Conservation (phyloP, 495 filamentous ascomycete species). For the Apodospora peruviana region DNA sequence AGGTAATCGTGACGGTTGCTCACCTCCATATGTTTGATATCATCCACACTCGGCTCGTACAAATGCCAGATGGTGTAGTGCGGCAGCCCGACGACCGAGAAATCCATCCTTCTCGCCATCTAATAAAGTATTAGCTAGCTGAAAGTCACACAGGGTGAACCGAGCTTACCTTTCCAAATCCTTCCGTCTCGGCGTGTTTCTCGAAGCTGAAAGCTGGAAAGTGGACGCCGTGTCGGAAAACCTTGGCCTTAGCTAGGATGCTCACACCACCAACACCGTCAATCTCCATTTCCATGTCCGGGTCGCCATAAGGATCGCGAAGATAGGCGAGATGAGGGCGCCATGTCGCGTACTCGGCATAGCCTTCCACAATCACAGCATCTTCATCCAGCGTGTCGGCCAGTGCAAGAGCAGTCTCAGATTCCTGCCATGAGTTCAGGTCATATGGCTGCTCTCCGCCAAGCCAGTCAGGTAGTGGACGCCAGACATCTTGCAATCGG, state of each 20-base stretch:
- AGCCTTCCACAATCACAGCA: conserved; percentile 98
- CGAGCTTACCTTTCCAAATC: conserved; percentile 86
- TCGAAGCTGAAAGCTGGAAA: conserved; percentile 99
- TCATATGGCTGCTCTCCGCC: conserved; percentile 99
- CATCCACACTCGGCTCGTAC: conserved; percentile 96
- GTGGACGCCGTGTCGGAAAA: conserved; percentile 91
- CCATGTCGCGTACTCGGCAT: conserved; percentile 99
- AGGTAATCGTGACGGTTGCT: conserved; percentile 12
- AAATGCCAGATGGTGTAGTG: conserved; percentile 99
- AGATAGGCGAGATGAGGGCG: conserved; percentile 95
- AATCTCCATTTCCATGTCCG: conserved; percentile 99
- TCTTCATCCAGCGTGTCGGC: conserved; percentile 97
- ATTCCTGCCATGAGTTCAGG: conserved; percentile 99
- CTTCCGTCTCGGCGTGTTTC: conserved; percentile 97
- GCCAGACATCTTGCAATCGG: conserved; percentile 78
- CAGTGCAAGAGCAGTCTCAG: conserved; percentile 88
- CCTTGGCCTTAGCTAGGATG: conserved; percentile 91
- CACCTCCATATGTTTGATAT: conserved; percentile 93
- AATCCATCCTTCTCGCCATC: conserved; percentile 96
- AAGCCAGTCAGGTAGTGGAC: conserved; percentile 96
- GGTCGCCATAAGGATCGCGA: conserved; percentile 93
- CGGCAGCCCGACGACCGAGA: conserved; percentile 92
- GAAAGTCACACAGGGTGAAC: not conserved
- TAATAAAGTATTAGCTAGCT: conserved; percentile 39
- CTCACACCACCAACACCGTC: conserved; percentile 97